These are phyloP conservation scores for Hordeum marinum DNA, from an alignment of 176 grass and related monocot genomes.

Conservation along the genomic window DNA sequence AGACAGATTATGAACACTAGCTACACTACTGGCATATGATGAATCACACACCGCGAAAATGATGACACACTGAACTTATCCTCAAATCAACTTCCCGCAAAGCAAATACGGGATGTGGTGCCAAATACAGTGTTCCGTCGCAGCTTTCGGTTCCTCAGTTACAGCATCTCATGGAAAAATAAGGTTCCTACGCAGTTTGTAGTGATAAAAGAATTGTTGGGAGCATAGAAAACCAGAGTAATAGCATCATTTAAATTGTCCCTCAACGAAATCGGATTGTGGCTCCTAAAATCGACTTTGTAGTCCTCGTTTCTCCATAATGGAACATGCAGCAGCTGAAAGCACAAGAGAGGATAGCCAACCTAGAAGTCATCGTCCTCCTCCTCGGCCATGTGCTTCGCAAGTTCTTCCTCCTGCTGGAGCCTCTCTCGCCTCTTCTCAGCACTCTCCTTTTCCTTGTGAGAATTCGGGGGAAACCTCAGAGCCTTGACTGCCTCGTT, in stretches of 20 bases:
- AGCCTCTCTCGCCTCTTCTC: constrained; percentile 74
- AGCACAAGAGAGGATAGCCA: not conserved
- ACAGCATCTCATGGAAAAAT: not conserved
- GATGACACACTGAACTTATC: not conserved
- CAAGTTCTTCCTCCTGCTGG: constrained; percentile 79
- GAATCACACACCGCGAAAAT: not conserved
- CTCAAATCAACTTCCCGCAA: not conserved
- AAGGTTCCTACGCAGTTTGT: not conserved
- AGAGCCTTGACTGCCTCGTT: constrained; percentile 68
- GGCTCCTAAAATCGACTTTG: not conserved
- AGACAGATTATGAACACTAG: not conserved
- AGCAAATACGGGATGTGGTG: not conserved
- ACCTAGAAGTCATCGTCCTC: constrained; percentile 72
- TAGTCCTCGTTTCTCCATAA: not conserved
- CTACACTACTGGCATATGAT: not conserved
- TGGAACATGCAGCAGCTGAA: constrained; percentile 15
- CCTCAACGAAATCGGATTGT: not conserved
- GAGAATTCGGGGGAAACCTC: constrained; percentile 65
- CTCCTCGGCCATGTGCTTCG: constrained; percentile 71
- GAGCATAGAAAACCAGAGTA: not conserved
- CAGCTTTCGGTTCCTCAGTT: not conserved
- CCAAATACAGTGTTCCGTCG: not conserved
- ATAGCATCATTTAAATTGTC: not conserved
- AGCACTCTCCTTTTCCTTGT: constrained; percentile 72
- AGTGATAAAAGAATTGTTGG: not conserved